phyloP scores from a whole-genome alignment of 371 early-diverging fungal genomes.

The Apophysomyces trapeziformis region DNA sequence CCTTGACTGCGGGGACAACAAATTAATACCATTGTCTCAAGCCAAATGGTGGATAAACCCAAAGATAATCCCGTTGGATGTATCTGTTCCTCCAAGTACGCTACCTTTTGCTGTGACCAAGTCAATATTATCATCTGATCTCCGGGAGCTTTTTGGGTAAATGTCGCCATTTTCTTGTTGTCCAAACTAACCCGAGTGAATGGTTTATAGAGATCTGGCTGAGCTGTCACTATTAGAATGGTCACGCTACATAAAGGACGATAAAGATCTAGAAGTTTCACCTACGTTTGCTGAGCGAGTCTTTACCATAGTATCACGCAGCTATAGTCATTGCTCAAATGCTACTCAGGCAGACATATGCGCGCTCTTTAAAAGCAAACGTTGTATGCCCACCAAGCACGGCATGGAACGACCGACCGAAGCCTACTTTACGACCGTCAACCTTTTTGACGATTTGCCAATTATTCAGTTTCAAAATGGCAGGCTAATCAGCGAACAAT shows the following conservation, averaged over 20 bases:
- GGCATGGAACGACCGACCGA: conserved; percentile 75
- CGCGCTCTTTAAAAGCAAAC: conserved; percentile 45
- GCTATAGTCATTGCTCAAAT: conserved; percentile 46
- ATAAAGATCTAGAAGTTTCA: conserved; percentile 55
- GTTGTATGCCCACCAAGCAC: conserved; percentile 75
- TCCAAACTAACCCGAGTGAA: conserved; percentile 3
- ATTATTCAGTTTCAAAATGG: conserved; percentile 60
- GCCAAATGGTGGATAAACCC: conserved; percentile 65
- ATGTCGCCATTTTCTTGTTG: background rate
- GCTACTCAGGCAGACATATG: conserved; percentile 53
- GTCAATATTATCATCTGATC: conserved; percentile 57
- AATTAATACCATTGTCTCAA: conserved; percentile 44
- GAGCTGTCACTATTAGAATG: conserved; percentile 72
- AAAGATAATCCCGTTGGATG: conserved; percentile 60
- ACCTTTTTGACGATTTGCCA: conserved; percentile 85
- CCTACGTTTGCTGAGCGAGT: conserved; percentile 71
- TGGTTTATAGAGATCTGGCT: conserved; percentile 40
- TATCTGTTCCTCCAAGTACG: conserved; percentile 63
- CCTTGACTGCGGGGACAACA: conserved; percentile 48
- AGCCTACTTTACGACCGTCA: conserved; percentile 80
- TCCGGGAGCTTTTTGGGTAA: conserved; percentile 59
- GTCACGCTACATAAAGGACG: conserved; percentile 54
- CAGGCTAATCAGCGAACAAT: conserved; percentile 56
- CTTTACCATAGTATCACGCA: conserved; percentile 58
- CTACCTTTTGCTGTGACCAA: conserved; percentile 72